phyloP scores from a whole-genome alignment of 139 green algal species.

The Haematococcus lacustris region DNA sequence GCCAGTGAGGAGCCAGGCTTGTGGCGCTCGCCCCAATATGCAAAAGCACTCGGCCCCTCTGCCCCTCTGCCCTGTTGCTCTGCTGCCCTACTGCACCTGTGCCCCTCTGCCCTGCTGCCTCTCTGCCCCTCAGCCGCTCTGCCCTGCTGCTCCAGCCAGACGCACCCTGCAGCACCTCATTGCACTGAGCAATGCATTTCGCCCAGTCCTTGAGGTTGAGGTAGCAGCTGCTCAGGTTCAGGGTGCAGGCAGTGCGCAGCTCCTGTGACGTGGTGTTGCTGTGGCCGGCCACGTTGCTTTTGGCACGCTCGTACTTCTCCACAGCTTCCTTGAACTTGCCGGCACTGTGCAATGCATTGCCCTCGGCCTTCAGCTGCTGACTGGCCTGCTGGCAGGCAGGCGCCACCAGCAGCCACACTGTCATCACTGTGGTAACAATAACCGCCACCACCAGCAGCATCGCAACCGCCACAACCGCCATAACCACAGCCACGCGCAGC shows the following conservation, averaged over 20 bases:
- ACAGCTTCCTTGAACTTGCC: slow-evolving; percentile 23
- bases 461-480: not conserved
- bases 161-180: slow-evolving; percentile 38
- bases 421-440: not conserved
- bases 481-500: not conserved
- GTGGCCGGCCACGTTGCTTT: slow-evolving; percentile 29
- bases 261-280: slow-evolving; percentile 17
- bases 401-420: not conserved
- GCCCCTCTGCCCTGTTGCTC: not conserved
- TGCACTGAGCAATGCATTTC: slow-evolving; percentile 37
- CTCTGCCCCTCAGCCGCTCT: not conserved
- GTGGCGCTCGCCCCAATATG: no score
- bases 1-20: no score
- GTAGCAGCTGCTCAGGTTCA: slow-evolving; percentile 55
- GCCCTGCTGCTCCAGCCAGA: not conserved
- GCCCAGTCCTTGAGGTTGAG: slow-evolving; percentile 40
- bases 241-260: slow-evolving; percentile 33
- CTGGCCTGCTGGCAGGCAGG: slow-evolving; percentile 22
- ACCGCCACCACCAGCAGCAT: not conserved
- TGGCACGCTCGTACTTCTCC: slow-evolving; percentile 52
- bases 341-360: slow-evolving; percentile 38
- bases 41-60: not conserved
- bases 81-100: not conserved
- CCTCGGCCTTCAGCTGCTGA: slow-evolving; percentile 45
- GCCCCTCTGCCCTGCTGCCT: not conserved